Evolutionary conservation across 108 stramenopile species (phyloP), one percentile per base, ranked within the genome.

Genomic region (Cyclotella atomus): DNA sequence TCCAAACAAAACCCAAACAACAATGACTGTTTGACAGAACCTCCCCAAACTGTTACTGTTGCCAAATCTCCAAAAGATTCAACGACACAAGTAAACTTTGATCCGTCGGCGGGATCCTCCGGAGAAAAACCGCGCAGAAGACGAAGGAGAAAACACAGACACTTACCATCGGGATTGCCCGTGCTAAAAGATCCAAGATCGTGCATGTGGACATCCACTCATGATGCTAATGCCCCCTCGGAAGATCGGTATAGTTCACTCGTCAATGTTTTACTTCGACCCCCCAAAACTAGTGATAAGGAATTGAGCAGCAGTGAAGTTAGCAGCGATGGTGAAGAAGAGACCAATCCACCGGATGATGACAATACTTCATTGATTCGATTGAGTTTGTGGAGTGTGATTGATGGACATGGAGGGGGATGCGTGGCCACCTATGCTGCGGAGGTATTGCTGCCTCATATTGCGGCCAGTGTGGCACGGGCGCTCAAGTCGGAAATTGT

Each of bases 401-500:
- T 94, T 50, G 93, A 94, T 75, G 93, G 93, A n/a, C 93, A 94
- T 34, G 93, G 93, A 0, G 93, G 93, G 47, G 90, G 89, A 55
- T 87, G 87, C 55, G 90, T 94, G 3, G 93, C 93, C 43, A 87
- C 88, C 61, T 90, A 90, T 63, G 89, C 89, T 7, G 86, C 87
- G 24, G 85, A 88, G 49, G 86, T 91, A 3, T 66, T 94, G 3
- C 61, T 91, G 25, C 93, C 93, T 9, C 90, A 91, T 62, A 81
- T 94, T 68, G 88, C 89, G 10, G 90, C 89, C 0, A 70, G 70
- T 25, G 80, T 94, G 29, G 81, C 90, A 12, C 73, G 88, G 23
- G 89, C 89, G 6, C 62, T 94, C 55, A 81, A 84, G 17, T 90
- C 87, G 45, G 85, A 86, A 47, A 90, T 91, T 68, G 90, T 94